Base-by-base conservation (phyloP, 2,329 filamentous ascomycete species). In the Neophaeococcomyces aloes region DNA sequence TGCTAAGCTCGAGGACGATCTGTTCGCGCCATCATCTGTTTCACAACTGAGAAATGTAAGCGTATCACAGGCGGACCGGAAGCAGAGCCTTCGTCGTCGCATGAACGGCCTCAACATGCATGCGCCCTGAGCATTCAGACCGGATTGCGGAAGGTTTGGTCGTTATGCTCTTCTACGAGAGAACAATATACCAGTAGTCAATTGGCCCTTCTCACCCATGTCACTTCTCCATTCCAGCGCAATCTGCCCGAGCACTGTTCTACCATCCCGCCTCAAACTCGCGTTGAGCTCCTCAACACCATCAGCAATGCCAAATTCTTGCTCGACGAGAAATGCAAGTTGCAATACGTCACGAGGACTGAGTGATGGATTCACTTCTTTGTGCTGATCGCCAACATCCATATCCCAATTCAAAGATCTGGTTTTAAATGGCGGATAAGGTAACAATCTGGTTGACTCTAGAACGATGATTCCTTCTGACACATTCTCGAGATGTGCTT, bases 401-500 rank as follows among this genome's bases (percentile, higher is more conserved):
- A 67, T 54, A 48, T 76, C 72, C 72, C 71, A 75, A 54, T 74
- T 79, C 46, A 76, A 58, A 2, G 69, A 72, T 36, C 62, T 67
- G 7, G 69, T 68, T 53, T 63, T 70, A 58, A 76, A 75, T 1
- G 53, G 53, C 18, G 37, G 17, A 37, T 48, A 51, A 7, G 48
- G 23, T 25, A 50, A 47, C 17, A 55, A 30, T 29, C 38, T 50
- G 2, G 50, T 38, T 30, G 54, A 53, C 63, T 94, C 85, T 40
- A 98, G 72, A 57, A 84, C 77, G 52, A 96, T 82, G 3, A 79
- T 70, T 34, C 81, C 80, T 60, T 95, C 88, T 36, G 86, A 86
- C 58, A 88, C 84, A 63, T 96, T 98, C 68, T 98, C 91, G 46
- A 98, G 65, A 66, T 98, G 91, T 19, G 89, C 91, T 63, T 98